Conservation (phyloP, 108 stramenopile species). For the Aurantiochytrium sp. region DNA sequence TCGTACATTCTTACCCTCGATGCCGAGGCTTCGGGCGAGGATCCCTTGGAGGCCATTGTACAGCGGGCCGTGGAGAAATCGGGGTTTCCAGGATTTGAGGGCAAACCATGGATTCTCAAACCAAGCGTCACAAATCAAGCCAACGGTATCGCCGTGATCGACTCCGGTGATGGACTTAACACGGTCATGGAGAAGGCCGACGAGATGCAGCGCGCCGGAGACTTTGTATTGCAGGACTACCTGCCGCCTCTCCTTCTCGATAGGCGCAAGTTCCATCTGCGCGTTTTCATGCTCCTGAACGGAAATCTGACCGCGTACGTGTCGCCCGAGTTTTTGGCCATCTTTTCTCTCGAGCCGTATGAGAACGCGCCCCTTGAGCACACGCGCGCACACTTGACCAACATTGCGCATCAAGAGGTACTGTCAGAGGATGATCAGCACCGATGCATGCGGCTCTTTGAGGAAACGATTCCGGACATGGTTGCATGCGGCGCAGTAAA, state of each 20-base stretch:
- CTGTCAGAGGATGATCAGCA: conserved; percentile 12
- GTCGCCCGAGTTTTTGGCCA: not conserved
- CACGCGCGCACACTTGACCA: not conserved
- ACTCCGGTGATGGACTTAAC: not conserved
- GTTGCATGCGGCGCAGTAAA: not conserved
- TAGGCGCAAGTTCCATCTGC: not conserved
- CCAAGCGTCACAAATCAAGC: conserved; percentile 15
- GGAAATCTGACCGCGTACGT: not conserved
- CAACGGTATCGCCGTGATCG: not conserved
- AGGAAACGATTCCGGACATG: conserved; percentile 4
- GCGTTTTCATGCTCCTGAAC: not conserved
- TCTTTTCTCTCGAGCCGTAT: not conserved
- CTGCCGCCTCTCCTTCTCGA: not conserved
- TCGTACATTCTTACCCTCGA: conserved; percentile 10
- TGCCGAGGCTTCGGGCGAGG: not conserved
- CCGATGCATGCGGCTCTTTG: conserved; percentile 11
- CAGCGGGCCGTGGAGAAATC: not conserved
- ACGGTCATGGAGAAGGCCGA: not conserved
- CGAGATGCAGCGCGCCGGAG: conserved; percentile 5
- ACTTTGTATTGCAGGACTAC: not conserved
- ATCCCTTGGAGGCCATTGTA: not conserved
- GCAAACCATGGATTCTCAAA: not conserved
- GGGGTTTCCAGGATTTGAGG: not conserved
- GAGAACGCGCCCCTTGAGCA: not conserved
- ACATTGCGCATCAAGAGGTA: conserved; percentile 14